These are phyloP conservation scores for Skeletonema grethae DNA, from an alignment of 108 stramenopile genomes.

Conservation along the genomic window DNA sequence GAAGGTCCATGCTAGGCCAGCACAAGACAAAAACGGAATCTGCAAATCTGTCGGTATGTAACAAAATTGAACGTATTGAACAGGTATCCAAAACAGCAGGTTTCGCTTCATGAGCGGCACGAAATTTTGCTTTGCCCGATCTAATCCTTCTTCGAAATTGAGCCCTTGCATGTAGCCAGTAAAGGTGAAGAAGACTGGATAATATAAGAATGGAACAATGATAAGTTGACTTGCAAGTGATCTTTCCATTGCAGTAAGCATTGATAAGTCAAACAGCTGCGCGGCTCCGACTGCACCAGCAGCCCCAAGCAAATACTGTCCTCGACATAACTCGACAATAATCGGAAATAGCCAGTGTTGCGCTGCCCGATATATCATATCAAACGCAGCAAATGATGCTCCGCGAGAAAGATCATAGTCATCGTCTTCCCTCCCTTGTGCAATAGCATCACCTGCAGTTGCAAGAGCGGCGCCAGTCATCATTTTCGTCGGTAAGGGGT, in stretches of 20 bases:
- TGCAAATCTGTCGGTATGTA: constrained; percentile 68
- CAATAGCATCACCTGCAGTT: constrained; percentile 62
- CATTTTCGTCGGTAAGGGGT: constrained; percentile 77
- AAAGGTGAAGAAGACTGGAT: constrained; percentile 68
- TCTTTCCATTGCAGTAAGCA: constrained; percentile 60
- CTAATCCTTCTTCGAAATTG: constrained; percentile 33
- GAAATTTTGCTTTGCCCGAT: constrained; percentile 65
- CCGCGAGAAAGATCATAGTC: constrained; percentile 57
- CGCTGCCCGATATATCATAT: constrained; percentile 64
- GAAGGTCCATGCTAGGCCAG: constrained; percentile 71
- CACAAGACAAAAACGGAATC: constrained; percentile 66
- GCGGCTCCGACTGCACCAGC: constrained; percentile 24
- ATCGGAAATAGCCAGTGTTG: constrained; percentile 66
- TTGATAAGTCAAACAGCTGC: constrained; percentile 16
- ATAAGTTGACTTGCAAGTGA: constrained; percentile 69
- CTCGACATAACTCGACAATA: constrained; percentile 60
- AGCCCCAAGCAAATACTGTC: constrained; percentile 47
- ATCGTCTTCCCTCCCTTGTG: constrained; percentile 50
- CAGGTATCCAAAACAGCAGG: constrained; percentile 76
- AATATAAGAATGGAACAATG: constrained; percentile 75
- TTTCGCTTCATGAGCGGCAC: constrained; percentile 74
- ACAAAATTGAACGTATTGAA: constrained; percentile 73
- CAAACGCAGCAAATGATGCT: constrained; percentile 68
- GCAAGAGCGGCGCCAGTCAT: constrained; percentile 65
- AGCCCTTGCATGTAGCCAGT: constrained; percentile 64